These are phyloP conservation scores for Danielia oregonensis DNA, from an alignment of 805 yeast genomes.

Conservation along the genomic window DNA sequence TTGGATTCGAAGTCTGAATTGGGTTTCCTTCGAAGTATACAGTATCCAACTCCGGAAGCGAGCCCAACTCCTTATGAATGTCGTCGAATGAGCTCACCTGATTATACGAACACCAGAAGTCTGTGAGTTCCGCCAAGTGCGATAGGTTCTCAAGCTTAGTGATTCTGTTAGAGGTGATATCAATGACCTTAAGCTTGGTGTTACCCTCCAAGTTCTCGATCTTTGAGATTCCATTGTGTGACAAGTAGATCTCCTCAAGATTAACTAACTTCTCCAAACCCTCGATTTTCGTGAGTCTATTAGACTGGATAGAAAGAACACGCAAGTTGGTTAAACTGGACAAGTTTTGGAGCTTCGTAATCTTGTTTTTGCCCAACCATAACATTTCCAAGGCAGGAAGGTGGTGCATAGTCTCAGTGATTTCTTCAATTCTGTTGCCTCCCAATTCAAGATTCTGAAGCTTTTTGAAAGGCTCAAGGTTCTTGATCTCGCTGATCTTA, in stretches of 20 bases:
- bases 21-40: slow-evolving; percentile 96
- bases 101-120: slow-evolving; percentile 90
- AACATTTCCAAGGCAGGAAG: slow-evolving; percentile 63
- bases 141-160: slow-evolving; percentile 56
- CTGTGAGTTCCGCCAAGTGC: slow-evolving; percentile 73
- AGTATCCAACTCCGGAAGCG: slow-evolving; percentile 66
- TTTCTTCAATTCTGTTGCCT: slow-evolving; percentile 68
- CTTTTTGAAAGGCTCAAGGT: slow-evolving; percentile 51
- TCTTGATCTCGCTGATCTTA: slow-evolving; percentile 68
- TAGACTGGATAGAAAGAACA: slow-evolving; percentile 85
- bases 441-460: slow-evolving; percentile 81
- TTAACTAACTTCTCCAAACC: slow-evolving; percentile 70
- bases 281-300: slow-evolving; percentile 72
- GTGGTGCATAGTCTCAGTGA: slow-evolving; percentile 52
- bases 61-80: slow-evolving; percentile 60
- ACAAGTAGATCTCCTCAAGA: slow-evolving; percentile 81
- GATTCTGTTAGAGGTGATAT: slow-evolving; percentile 74
- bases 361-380: slow-evolving; percentile 91
- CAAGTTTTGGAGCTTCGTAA: slow-evolving; percentile 62
- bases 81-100: slow-evolving; percentile 64
- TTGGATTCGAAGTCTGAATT: slow-evolving; percentile 64
- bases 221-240: slow-evolving; percentile 74
- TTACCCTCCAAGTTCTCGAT: slow-evolving; percentile 78
- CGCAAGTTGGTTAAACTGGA: slow-evolving; percentile 56
- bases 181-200: slow-evolving; percentile 64